Evolutionary conservation across 805 yeast genomes (phyloP), one percentile per base, ranked within the genome.

Genomic region (Zygoascus flipseniorum): DNA sequence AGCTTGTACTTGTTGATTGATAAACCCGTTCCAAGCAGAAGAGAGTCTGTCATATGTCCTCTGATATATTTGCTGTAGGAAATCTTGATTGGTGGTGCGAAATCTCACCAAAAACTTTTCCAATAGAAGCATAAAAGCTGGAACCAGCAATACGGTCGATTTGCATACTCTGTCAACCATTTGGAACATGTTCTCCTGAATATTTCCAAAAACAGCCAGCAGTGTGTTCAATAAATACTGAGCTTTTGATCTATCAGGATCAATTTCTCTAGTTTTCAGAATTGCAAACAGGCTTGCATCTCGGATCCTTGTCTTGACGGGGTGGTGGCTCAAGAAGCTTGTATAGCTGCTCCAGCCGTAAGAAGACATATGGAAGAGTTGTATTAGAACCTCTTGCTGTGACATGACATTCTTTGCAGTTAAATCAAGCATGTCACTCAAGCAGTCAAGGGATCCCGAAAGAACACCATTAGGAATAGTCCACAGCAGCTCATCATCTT

Each of bases 31-130:
- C 95, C 95, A 88, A 16, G 72, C 71, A 37, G 67, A 68, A 43
- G 69, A 69, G 45, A 81, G 70, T 63, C 77, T 78, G 31, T 80
- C 80, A n/a, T 72, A 68, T 5, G 82, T 58, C 55, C 78, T 79
- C 32, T 72, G 73, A 56, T 84, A 71, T 51, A 76, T 71, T 42
- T 76, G 73, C 54, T 78, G 70, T 19, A 77, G 69, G 59, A 76
- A 87, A 57, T 86, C 96, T 62, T 84, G 89, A 63, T 80, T 78
- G 1, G 83, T 72, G 8, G 78, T 69, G 9, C 76, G 76, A 18
- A 73, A 62, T 10, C 60, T 62, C 23, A 60, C 60, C 5, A 67
- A 59, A n/a, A 70, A 65, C 26, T 67, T 60, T 54, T 81, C 83
- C 9, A 80, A 58, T 41, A 72, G 64, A 1, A 73, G 60, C 47